These are phyloP conservation scores for Coemansia sp. DNA, from an alignment of 192 early-diverging fungal genomes.

Conservation along the genomic window DNA sequence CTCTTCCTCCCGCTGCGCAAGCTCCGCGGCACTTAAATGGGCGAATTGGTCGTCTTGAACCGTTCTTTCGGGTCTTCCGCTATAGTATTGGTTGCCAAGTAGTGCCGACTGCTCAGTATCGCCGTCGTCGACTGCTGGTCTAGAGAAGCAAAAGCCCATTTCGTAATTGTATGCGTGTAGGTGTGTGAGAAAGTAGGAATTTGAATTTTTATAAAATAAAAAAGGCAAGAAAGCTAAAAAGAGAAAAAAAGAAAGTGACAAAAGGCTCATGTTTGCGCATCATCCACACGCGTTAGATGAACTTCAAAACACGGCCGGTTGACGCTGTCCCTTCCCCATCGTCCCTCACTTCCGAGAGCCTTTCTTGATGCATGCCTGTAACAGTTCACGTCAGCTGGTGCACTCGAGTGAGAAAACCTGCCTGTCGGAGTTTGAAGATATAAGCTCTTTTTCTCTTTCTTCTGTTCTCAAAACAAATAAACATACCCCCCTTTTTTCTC, in stretches of 20 bases:
- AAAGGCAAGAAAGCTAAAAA: slow-evolving; percentile 1
- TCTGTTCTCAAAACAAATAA: not conserved
- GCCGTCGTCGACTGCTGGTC: slow-evolving; percentile 34
- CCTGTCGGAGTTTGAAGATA: not conserved
- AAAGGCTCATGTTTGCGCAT: not conserved
- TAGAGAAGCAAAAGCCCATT: slow-evolving; percentile 49
- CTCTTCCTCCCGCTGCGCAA: slow-evolving; percentile 25
- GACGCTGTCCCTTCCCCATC: not conserved
- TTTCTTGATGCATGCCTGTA: not conserved
- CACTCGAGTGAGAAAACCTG: not conserved
- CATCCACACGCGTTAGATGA: not conserved
- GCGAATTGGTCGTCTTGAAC: slow-evolving; percentile 42
- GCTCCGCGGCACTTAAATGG: slow-evolving; percentile 34
- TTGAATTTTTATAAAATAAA: not conserved
- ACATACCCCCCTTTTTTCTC: not conserved
- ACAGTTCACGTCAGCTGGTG: not conserved
- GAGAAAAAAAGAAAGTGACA: not conserved
- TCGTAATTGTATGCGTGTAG: not conserved
- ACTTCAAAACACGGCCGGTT: not conserved
- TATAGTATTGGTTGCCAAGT: slow-evolving; percentile 9
- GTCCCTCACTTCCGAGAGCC: not conserved
- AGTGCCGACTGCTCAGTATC: slow-evolving; percentile 39
- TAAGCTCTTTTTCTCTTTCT: not conserved
- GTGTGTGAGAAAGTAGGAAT: not conserved
- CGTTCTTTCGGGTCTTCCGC: slow-evolving; percentile 7